These are phyloP conservation scores for Musa itinerans DNA, from an alignment of 176 grass and related monocot genomes.

Conservation along the genomic window DNA sequence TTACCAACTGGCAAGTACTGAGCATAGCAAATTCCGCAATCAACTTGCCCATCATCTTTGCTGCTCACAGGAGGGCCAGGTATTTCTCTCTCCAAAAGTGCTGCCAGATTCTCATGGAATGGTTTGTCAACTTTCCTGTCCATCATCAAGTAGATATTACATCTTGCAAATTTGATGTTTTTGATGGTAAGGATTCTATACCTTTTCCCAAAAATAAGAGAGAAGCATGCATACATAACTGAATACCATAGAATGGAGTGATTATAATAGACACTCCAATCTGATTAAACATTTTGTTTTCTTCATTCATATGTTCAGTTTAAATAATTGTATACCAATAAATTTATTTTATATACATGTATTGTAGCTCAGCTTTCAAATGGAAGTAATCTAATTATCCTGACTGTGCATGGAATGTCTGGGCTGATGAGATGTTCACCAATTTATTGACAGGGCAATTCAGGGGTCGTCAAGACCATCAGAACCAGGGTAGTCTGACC, in stretches of 20 bases:
- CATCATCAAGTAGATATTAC: conserved; percentile 3
- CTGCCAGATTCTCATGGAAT: conserved; percentile 60
- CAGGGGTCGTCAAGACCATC: too few relatives aligned
- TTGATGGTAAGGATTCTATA: not conserved
- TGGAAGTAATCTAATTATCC: too few relatives aligned
- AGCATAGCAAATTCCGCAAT: conserved; percentile 89
- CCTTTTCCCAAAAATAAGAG: not conserved
- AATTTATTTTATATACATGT: not conserved
- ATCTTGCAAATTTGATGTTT: not conserved
- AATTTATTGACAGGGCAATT: too few relatives aligned
- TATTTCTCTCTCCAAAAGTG: conserved; percentile 39
- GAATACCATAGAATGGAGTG: not conserved
- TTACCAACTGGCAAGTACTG: conserved; percentile 38
- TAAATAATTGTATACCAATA: not conserved
- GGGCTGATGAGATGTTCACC: too few relatives aligned
- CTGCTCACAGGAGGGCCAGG: conserved; percentile 29
- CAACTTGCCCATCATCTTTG: conserved; percentile 39
- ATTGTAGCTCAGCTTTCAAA: not conserved
- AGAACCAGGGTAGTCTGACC: too few relatives aligned
- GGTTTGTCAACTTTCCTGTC: conserved; percentile 30
- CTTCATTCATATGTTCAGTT: not conserved
- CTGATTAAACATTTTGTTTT: not conserved
- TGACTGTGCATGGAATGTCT: too few relatives aligned
- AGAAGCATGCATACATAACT: not conserved
- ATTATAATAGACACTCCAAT: not conserved